Base-by-base conservation (phyloP, 2,329 filamentous ascomycete genomes). In the Cephalotrichum gorgonifer region DNA sequence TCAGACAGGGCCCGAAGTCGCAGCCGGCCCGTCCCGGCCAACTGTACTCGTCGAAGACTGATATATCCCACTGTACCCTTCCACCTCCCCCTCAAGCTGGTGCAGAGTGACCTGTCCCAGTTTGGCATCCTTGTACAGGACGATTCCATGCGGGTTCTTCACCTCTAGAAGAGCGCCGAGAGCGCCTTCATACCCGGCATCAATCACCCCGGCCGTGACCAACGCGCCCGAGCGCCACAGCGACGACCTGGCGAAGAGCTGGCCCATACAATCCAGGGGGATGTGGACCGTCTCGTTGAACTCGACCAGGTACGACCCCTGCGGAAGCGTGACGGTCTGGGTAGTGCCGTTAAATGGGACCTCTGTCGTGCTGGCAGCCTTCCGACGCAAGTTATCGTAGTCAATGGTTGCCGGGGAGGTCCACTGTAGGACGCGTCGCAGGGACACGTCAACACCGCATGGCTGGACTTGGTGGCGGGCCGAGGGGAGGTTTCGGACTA, bases 231-330 rank as follows among this genome's bases (percentile, higher is more conserved):
- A 69, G 3, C 68, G 55, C 52, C 61, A 72, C 3, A 72, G 55
- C 3, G 67, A 70, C 12, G 60, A 64, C 23, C 69, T 54, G 1
- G 60, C 56, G 11, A 66, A 66, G 3, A 71, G 50, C 33, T 59
- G 59, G 1, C 59, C 68, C 68, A 71, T 70, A 48, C 57, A 56
- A 52, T 68, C 56, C 1, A 59, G 57, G 12, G 67, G 68, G 20
- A 70, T 58, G 3, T 57, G 47, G 20, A 70, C 62, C 0, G 55
- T 61, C 51, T 72, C 68, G 44, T 69, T 69, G 56, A 70, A 67
- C 8, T 66, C 63, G 25, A 67, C 54, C 9, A 67, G 52, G 47
- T 70, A 71, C 2, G 63, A 54, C 1, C 66, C 66, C 28, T 50
- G 57, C 0, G 39, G 38, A 14, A 65, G 50, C 5, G 42, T 53